These are phyloP conservation scores for Botryosphaeria dothidea DNA, from an alignment of 2,329 filamentous ascomycete species.

Conservation along the genomic window DNA sequence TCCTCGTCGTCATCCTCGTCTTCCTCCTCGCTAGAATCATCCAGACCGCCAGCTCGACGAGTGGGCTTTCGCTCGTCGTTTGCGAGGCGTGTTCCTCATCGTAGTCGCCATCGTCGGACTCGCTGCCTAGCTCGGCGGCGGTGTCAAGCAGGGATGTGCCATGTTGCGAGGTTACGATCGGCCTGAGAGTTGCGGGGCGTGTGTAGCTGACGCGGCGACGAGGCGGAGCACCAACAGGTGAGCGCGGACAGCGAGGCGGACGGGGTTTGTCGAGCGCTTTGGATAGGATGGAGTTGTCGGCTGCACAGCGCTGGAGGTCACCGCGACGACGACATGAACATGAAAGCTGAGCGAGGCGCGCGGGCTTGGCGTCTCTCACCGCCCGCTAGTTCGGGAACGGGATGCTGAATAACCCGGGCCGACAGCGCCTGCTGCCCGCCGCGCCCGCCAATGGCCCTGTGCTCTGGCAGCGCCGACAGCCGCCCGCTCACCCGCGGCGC, in stretches of 20 bases:
- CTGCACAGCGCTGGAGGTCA: not conserved
- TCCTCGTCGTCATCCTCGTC: constrained; percentile 40
- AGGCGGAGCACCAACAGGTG: not conserved
- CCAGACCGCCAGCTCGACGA: constrained; percentile 34
- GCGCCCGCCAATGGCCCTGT: no score
- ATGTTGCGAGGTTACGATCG: constrained; percentile 12
- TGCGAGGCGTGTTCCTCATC: constrained; percentile 25
- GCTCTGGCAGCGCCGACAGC: not conserved
- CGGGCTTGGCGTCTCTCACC: not conserved
- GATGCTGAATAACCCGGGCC: constrained; percentile 1
- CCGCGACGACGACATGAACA: not conserved
- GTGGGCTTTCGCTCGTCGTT: constrained; percentile 29
- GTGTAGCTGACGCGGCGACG: constrained; percentile 7
- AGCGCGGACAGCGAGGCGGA: not conserved
- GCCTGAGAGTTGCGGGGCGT: not conserved
- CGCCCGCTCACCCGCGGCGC: not conserved
- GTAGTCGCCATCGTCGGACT: constrained; percentile 41
- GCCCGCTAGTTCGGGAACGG: not conserved
- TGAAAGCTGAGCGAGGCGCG: constrained; percentile 11
- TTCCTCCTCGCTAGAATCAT: constrained; percentile 43
- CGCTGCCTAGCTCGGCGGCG: constrained; percentile 79
- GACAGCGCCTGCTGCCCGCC: not conserved
- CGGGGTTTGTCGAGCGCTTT: not conserved
- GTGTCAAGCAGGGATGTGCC: constrained; percentile 65
- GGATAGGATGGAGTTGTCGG: constrained; percentile 5